Evolutionary conservation across 148 eudicot genomes (phyloP), one percentile per base, ranked within the genome.

Genomic region (Persicaria tinctoria): DNA sequence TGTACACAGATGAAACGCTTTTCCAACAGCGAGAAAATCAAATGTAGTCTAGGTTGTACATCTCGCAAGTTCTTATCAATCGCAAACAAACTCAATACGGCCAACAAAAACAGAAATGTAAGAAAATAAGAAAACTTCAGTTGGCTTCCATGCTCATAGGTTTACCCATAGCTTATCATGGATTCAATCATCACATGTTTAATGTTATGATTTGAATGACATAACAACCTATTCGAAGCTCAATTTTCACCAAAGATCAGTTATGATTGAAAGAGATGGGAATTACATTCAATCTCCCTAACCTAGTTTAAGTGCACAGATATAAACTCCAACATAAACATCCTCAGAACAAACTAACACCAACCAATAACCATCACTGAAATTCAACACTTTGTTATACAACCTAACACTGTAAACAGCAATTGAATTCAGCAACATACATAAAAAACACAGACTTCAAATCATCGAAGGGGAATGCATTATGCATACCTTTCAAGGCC

Each of bases 401-500:
- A 5, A 54, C 4, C 14, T 12, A 54, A 54, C 18, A 50, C 3
- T 8, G 53, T 8, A 2, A 10, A 13, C 53, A 8, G 53, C 9
- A 8, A 50, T 50, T 50, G 12, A 50, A 50, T 13, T 50, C 41
- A 32, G 41, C 3, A 0, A 2, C 41, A 2, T 32, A 1, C 41
- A 32, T 32, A 32, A 32, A 32, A 32, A 32, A 32, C 2, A 32
- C 3, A 32, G 41, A 32, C 0, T 54, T 13, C 3, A 38, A 12
- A 44, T 48, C 8, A 47, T 3, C 12, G 10, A 8, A 8, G 53
- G 44, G 70, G 17, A 14, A 5, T 38, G 13, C 12, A 66, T 14
- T 49, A 23, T 48, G 14, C 55, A 16, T 75, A 87, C 98, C 93
- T 78, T 81, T 86, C 87, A 74, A 91, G 98, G n/a, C 90, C 95